Percentiles rank a stretch among this genome's conserved stretches.
Evolutionary conservation across 2,329 filamentous ascomycete species (phyloP).

Genomic region (Fusarium sp.): DNA sequence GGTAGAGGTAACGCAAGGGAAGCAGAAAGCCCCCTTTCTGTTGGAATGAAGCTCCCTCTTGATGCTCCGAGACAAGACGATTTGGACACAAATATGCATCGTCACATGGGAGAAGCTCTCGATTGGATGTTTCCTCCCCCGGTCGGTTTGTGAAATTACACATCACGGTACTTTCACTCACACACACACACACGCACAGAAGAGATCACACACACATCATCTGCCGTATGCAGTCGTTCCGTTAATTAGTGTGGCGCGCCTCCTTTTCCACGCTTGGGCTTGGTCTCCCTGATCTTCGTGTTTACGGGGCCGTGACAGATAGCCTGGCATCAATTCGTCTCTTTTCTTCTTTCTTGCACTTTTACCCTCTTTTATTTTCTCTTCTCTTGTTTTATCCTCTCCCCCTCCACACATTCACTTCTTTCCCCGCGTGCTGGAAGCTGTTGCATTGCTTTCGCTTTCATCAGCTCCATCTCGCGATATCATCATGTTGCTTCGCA

Average conservation of each 20-base stretch:
- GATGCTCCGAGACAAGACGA: conserved; percentile 8
- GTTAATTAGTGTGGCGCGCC: conserved; percentile 38
- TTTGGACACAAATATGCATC: conserved; percentile 1
- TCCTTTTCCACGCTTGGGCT: conserved; percentile 35
- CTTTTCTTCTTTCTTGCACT: background rate
- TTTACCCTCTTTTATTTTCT: background rate
- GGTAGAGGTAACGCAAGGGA: background rate
- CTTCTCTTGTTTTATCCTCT: background rate
- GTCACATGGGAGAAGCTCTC: conserved; percentile 2
- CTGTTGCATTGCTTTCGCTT: background rate
- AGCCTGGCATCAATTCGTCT: background rate
- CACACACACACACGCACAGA: background rate
- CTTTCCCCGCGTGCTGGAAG: conserved; percentile 17
- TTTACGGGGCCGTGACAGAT: conserved; percentile 6
- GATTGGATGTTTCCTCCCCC: conserved; percentile 2
- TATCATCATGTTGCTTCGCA: conserved; percentile 46
- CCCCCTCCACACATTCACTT: background rate
- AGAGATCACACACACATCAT: conserved; percentile 14
- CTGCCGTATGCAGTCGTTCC: conserved; percentile 17
- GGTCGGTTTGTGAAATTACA: conserved; percentile 16
- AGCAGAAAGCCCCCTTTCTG: conserved; percentile 5
- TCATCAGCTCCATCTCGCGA: conserved; percentile 11
- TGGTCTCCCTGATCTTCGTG: conserved; percentile 26
- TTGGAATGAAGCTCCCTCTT: conserved; percentile 20
- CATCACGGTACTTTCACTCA: conserved; percentile 7